These are phyloP conservation scores for Psilocybe cubensis DNA, from an alignment of 768 basidiomycete species.

Conservation along the genomic window DNA sequence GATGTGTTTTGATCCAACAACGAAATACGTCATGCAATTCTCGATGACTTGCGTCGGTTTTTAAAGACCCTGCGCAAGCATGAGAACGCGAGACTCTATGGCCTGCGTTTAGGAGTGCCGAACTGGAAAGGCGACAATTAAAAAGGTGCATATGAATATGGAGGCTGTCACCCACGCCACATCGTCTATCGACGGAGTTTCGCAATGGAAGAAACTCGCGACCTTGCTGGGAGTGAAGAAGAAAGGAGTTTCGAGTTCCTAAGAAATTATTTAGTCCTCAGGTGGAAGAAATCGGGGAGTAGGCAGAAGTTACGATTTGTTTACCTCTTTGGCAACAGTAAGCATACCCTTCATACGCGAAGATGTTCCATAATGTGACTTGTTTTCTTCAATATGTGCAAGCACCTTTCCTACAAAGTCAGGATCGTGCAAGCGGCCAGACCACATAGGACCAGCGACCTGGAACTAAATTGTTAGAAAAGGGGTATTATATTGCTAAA, in stretches of 20 bases:
- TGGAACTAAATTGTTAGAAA: slow-evolving; percentile 27
- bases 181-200: slow-evolving; percentile 74
- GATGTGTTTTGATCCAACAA: slow-evolving; percentile 80
- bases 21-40: slow-evolving; percentile 85
- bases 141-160: neutral
- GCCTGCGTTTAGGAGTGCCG: slow-evolving; percentile 87
- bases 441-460: slow-evolving; percentile 98
- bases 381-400: slow-evolving; percentile 65
- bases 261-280: slow-evolving; percentile 5
- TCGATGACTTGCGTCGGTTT: slow-evolving; percentile 77
- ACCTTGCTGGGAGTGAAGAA: slow-evolving; percentile 87
- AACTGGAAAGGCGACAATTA: slow-evolving; percentile 46
- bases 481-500: neutral
- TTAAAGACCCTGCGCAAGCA: slow-evolving; percentile 85
- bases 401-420: slow-evolving; percentile 79
- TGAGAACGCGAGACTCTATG: slow-evolving; percentile 90
- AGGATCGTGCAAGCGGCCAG: slow-evolving; percentile 79
- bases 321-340: slow-evolving; percentile 85
- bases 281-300: neutral
- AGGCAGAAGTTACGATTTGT: slow-evolving; percentile 19
- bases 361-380: slow-evolving; percentile 75
- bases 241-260: slow-evolving; percentile 82
- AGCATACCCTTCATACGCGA: slow-evolving; percentile 95
- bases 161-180: slow-evolving; percentile 72
- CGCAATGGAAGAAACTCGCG: slow-evolving; percentile 81